Percentiles rank a stretch among this genome's conserved stretches.
Conservation (phyloP, 2,329 filamentous ascomycete genomes). For the Pezicula neosporulosa region DNA sequence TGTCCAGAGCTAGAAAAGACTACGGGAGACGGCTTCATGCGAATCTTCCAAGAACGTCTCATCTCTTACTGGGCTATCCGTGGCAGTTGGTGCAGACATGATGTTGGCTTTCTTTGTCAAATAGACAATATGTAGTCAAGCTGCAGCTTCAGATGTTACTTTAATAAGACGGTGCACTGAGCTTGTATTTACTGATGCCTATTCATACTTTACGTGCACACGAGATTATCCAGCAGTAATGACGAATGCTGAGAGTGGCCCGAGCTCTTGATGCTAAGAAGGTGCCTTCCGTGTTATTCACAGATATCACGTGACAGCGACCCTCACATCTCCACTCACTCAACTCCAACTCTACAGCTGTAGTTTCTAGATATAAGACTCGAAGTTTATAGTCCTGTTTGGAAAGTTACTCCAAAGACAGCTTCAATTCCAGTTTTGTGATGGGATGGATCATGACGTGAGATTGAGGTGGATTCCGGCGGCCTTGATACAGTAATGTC, state of each 20-base stretch:
- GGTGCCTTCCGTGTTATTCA: no score
- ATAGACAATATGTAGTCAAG: background rate
- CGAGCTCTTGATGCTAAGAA: background rate
- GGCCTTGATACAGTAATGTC: no score
- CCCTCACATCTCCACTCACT: no score
- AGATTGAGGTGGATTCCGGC: no score
- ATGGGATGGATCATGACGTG: no score
- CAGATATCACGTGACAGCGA: no score
- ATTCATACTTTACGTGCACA: background rate
- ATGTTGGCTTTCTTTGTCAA: constrained; percentile 12
- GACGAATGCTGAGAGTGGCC: background rate
- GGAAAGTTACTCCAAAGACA: no score
- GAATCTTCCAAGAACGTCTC: constrained; percentile 17
- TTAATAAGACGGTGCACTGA: background rate
- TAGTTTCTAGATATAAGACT: no score
- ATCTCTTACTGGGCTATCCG: constrained; percentile 35
- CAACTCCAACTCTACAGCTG: no score
- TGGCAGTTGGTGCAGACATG: constrained; percentile 41
- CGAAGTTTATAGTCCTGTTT: no score
- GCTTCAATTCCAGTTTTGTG: no score
- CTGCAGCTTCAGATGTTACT: background rate
- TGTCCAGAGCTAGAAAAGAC: constrained; percentile 2
- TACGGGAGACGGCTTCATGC: constrained; percentile 13
- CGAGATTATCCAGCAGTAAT: background rate
- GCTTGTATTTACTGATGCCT: background rate